Conservation (phyloP, 1,139 yeast species). For the Zygotorulaspora mrakii region DNA sequence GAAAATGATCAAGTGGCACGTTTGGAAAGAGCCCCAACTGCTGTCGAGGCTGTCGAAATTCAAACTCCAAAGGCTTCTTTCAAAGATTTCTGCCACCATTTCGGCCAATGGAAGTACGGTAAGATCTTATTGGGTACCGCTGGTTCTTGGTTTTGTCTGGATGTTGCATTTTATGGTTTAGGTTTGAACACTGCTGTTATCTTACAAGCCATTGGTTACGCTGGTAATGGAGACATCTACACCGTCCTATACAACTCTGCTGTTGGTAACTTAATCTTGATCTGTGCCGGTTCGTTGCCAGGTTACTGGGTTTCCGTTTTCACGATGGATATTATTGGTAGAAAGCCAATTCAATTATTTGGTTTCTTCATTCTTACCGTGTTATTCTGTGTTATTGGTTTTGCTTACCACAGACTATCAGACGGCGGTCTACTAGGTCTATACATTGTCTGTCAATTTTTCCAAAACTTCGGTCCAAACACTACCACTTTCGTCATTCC, state of each 20-base stretch:
- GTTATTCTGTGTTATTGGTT: conserved; percentile 63
- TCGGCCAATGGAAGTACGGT: conserved; percentile 84
- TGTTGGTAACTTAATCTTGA: conserved; percentile 83
- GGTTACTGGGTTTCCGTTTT: conserved; percentile 85
- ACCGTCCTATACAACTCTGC: conserved; percentile 65
- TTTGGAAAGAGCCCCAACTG: conserved; percentile 43
- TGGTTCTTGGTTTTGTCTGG: conserved; percentile 93
- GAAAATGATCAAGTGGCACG: conserved; percentile 41
- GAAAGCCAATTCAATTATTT: conserved; percentile 73
- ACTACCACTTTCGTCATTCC: conserved; percentile 93
- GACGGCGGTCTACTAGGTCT: conserved; percentile 67
- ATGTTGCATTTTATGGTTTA: conserved; percentile 91
- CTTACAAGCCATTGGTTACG: conserved; percentile 80
- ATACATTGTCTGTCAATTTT: conserved; percentile 74
- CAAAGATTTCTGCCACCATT: conserved; percentile 63
- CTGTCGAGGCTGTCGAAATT: conserved; percentile 38
- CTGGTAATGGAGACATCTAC: conserved; percentile 61
- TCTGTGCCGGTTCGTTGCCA: conserved; percentile 89
- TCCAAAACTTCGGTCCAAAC: conserved; percentile 93
- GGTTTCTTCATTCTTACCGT: conserved; percentile 70
- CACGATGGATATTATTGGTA: conserved; percentile 71
- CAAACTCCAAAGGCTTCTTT: conserved; percentile 48
- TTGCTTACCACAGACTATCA: conserved; percentile 65
- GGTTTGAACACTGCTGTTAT: conserved; percentile 75
- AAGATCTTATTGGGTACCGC: conserved; percentile 89